Evolutionary conservation across 2,329 filamentous ascomycete genomes (phyloP).

Genomic region (Colletotrichum limetticola): DNA sequence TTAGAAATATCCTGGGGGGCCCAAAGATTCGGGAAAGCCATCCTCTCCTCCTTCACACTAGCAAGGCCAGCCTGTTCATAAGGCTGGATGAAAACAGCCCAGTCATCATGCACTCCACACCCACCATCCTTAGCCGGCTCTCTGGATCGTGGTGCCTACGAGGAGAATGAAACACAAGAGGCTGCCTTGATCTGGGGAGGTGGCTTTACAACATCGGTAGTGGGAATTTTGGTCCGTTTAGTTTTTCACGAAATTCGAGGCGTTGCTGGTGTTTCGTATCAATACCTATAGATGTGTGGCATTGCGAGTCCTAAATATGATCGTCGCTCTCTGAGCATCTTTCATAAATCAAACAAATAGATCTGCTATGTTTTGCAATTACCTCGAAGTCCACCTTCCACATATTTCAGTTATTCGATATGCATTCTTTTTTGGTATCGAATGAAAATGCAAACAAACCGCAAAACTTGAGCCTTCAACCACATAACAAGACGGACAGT

Average conservation of each 20-base stretch:
- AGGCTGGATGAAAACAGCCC: slow-evolving; percentile 7
- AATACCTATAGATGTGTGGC: slow-evolving; percentile 17
- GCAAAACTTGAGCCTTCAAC: neutral
- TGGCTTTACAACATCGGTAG: slow-evolving; percentile 10
- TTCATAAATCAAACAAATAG: neutral
- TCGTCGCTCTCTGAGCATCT: neutral
- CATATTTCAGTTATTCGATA: neutral
- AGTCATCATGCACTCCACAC: slow-evolving; percentile 11
- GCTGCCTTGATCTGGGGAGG: slow-evolving; percentile 2
- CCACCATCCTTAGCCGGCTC: slow-evolving; percentile 17
- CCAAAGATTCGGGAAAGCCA: neutral
- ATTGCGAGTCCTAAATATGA: neutral
- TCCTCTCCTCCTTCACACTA: neutral
- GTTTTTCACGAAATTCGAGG: slow-evolving; percentile 22
- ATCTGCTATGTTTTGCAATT: neutral
- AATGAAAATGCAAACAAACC: neutral
- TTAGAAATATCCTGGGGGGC: neutral
- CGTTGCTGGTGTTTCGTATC: slow-evolving; percentile 30
- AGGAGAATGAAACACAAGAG: neutral
- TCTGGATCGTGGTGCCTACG: slow-evolving; percentile 17
- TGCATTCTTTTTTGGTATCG: too few species aligned
- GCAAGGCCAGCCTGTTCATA: neutral
- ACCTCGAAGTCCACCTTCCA: neutral
- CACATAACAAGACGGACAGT: too few species aligned
- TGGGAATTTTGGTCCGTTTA: slow-evolving; percentile 16